phyloP scores from a whole-genome alignment of 163 green algal genomes.

The Chloromonas sp. region DNA sequence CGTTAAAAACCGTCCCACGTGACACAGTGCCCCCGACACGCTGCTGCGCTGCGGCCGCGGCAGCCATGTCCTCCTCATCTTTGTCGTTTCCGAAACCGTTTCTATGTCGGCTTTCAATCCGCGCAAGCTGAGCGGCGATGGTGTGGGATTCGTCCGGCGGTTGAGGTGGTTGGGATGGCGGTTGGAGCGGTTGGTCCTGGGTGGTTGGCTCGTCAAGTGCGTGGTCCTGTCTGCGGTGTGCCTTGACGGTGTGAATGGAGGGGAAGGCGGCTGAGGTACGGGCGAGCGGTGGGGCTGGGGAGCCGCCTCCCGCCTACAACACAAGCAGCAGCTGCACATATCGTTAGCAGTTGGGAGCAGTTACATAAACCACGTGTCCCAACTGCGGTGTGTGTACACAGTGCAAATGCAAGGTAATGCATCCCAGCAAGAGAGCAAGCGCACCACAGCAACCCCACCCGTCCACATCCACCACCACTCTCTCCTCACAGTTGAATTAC shows the following conservation, averaged over 20 bases:
- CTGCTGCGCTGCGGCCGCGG: not conserved
- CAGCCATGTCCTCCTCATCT: no score
- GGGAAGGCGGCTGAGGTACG: not conserved
- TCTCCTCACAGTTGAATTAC: no score
- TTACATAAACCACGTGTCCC: not conserved
- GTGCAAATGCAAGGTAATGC: no score
- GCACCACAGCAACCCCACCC: not conserved
- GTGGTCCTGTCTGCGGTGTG: not conserved
- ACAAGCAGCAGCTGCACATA: no score
- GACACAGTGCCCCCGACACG: conserved; percentile 2
- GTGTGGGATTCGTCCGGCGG: no score
- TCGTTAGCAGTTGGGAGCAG: not conserved
- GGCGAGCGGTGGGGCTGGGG: not conserved
- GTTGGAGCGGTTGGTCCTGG: not conserved
- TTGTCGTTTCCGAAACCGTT: no score
- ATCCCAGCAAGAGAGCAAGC: no score
- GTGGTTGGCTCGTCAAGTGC: not conserved
- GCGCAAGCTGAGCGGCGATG: no score
- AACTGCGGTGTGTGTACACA: not conserved
- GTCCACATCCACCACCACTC: no score
- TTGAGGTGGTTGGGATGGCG: no score
- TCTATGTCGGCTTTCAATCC: no score
- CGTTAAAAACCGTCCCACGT: conserved; percentile 9
- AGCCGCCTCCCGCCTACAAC: conserved; percentile 4
- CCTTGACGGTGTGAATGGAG: conserved; percentile 6